These are phyloP conservation scores for Trypanosomatidae sp. DNA, from an alignment of 208 protist genomes.

Conservation along the genomic window DNA sequence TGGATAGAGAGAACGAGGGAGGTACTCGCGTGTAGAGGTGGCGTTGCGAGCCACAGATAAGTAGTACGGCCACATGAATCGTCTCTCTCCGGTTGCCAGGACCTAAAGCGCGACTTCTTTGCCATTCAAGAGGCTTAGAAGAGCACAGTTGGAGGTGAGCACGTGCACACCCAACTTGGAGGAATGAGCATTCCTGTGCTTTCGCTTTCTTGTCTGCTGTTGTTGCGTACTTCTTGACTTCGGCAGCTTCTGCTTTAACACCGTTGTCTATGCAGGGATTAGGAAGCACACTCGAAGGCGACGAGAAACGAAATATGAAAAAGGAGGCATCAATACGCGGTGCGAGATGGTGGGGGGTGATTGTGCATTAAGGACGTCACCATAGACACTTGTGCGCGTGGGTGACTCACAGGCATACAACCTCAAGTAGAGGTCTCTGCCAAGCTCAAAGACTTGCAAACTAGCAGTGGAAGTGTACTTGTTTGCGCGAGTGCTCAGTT, in stretches of 20 bases:
- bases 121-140: not conserved
- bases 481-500: not conserved
- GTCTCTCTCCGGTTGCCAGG: not conserved
- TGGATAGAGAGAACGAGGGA: not conserved
- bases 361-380: not conserved
- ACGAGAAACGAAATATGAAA: not conserved
- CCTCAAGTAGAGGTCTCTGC: not conserved
- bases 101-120: not conserved
- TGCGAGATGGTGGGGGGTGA: not conserved
- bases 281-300: not conserved
- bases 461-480: not conserved
- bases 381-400: not conserved
- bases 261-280: not conserved
- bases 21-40: not conserved
- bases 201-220: not conserved
- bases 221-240: not conserved
- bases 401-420: not conserved
- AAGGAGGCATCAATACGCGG: not conserved
- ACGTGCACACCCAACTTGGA: not conserved
- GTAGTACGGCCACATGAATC: not conserved
- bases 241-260: not conserved
- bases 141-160: not conserved
- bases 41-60: not conserved
- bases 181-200: not conserved
- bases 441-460: not conserved